Percentiles rank a stretch among this genome's conserved stretches.
phyloP scores from a whole-genome alignment of 2,329 filamentous ascomycete species.

The Nemania sp. region DNA sequence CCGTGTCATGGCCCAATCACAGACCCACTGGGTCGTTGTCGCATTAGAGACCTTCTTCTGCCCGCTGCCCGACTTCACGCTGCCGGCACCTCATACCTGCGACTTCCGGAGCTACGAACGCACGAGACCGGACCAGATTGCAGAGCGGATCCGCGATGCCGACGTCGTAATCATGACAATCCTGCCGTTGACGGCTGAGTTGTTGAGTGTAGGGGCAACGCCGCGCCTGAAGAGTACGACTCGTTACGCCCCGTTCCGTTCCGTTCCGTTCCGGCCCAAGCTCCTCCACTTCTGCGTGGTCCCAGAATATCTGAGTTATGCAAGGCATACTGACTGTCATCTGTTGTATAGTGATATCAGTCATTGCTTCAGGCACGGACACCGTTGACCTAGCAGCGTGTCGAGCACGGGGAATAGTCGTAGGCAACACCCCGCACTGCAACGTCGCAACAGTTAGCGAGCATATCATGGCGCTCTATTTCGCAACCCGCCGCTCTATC shows the following conservation, averaged over 20 bases:
- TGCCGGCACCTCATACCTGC: conserved; percentile 42
- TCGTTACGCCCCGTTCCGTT: background rate
- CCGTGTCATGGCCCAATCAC: conserved; percentile 16
- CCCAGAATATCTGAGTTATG: background rate
- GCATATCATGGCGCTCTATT: conserved; percentile 54
- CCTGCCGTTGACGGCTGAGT: conserved; percentile 38
- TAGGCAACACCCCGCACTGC: conserved; percentile 45
- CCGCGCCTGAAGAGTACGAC: conserved; percentile 38
- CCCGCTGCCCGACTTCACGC: conserved; percentile 35
- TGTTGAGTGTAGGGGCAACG: conserved; percentile 33
- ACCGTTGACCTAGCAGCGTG: conserved; percentile 44
- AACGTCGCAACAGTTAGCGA: conserved; percentile 46
- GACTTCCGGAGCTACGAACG: conserved; percentile 36
- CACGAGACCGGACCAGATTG: conserved; percentile 35
- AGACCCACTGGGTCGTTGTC: conserved; percentile 41
- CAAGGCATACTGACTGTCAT: background rate
- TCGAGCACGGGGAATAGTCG: conserved; percentile 39
- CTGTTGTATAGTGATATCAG: conserved; percentile 36
- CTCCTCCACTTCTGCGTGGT: conserved; percentile 11
- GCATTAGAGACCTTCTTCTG: conserved; percentile 42
- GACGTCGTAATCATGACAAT: conserved; percentile 44
- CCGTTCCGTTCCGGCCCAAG: conserved; percentile 17
- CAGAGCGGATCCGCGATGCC: conserved; percentile 42
- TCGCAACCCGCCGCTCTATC: conserved; percentile 45
- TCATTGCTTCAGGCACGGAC: conserved; percentile 46